Base-by-base conservation (phyloP, 495 filamentous ascomycete species). In the Staphylotrichum longicolle region DNA sequence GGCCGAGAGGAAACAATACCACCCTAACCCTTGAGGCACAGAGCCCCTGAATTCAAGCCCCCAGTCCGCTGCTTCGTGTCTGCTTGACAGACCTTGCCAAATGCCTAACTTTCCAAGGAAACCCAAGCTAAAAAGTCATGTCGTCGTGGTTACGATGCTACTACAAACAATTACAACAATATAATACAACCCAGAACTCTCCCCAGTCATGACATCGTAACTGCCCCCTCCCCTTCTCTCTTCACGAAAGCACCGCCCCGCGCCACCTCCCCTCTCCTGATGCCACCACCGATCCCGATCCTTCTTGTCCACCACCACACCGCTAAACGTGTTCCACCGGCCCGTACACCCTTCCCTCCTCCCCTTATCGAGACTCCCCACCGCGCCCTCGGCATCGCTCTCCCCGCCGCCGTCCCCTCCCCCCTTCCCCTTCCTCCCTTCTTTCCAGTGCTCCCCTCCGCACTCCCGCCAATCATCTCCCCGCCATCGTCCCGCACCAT, bases 271-370 rank as follows among this genome's bases (percentile, higher is more conserved):
- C 44, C 80, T 64, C 59, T 83, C 80, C 15, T 73, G 76, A 66
- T 82, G 80, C 69, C 71, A 75, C 80, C 80, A 83, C 52, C 74
- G 64, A 54, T 80, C 75, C 59, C 66, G 68, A 49, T 79, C 77
- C 69, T 79, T 80, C 70, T 77, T 80, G 50, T 78, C 77, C 15
- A 68, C 54, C 49, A 71, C 73, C 15, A 57, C 58, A 4, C 70
- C 71, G 27, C 61, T 63, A 33, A 65, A 70, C 41, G 70, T 72
- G 65, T 87, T 86, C 85, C 85, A 88, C 49, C 71, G 67, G 3
- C 85, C 85, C 7, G 57, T 74, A 58, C 85, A 88, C 9, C 77
- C 78, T 52, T 81, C 77, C 40, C 74, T 70, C 10, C 68, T 69
- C 32, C 56, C 59, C 33, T 27, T 60, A 46, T 49, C 49, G 4